These are phyloP conservation scores for Chytriomyces confervae DNA, from an alignment of 192 early-diverging fungal genomes.

Conservation along the genomic window DNA sequence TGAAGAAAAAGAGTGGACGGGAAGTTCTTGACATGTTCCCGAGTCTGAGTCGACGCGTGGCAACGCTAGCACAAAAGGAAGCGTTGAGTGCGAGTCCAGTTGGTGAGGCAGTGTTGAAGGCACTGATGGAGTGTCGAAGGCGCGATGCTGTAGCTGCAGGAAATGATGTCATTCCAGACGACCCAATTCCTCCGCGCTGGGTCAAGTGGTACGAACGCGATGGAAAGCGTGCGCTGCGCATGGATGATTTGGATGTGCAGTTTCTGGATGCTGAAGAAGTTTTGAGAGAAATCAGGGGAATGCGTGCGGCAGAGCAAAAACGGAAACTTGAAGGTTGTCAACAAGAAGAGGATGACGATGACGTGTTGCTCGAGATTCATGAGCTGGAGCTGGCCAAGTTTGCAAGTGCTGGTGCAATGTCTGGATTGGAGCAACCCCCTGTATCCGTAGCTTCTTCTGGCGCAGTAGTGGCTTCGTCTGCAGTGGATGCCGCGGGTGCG, in stretches of 20 bases:
- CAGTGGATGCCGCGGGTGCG: background rate
- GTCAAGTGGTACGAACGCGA: slow-evolving; percentile 32
- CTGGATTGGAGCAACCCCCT: background rate
- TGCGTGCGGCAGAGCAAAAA: background rate
- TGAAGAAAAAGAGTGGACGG: slow-evolving; percentile 47
- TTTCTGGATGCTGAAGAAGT: slow-evolving; percentile 46
- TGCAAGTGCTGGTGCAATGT: background rate
- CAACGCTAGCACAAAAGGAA: slow-evolving; percentile 50
- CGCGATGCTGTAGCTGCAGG: background rate
- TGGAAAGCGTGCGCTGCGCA: slow-evolving; percentile 31
- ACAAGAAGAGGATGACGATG: slow-evolving; percentile 15
- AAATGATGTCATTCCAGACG: slow-evolving; percentile 1
- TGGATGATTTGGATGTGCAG: slow-evolving; percentile 45
- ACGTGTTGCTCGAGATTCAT: slow-evolving; percentile 8
- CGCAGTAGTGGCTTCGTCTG: background rate
- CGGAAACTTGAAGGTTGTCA: background rate
- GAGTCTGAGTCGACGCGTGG: slow-evolving; percentile 43
- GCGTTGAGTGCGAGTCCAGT: slow-evolving; percentile 42
- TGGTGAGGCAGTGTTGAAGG: slow-evolving; percentile 21
- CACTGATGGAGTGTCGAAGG: slow-evolving; percentile 14
- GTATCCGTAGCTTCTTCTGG: background rate
- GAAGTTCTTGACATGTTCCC: slow-evolving; percentile 51
- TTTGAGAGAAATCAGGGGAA: slow-evolving; percentile 21
- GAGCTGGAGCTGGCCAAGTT: slow-evolving; percentile 29
- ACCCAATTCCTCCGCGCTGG: slow-evolving; percentile 30